Conservation (phyloP, 805 yeast genomes). For the Ogataea trehaloabstinens region DNA sequence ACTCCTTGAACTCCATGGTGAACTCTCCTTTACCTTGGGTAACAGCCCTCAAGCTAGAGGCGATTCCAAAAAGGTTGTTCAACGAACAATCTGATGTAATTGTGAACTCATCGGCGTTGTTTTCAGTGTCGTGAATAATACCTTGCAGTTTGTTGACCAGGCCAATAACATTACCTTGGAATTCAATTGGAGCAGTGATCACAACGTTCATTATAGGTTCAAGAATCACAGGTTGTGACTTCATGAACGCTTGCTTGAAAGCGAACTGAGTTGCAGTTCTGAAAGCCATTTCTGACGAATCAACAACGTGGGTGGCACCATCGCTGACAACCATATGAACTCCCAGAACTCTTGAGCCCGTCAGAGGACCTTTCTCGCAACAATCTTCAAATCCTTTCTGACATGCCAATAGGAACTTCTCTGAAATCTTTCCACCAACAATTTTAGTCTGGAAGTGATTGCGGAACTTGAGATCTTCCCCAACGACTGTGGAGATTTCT, state of each 20-base stretch:
- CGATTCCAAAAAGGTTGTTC: constrained; percentile 94
- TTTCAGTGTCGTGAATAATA: constrained; percentile 89
- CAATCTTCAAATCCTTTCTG: constrained; percentile 94
- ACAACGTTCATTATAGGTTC: constrained; percentile 97
- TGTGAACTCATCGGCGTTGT: constrained; percentile 91
- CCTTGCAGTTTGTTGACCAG: constrained; percentile 90
- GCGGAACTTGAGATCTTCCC: constrained; percentile 37
- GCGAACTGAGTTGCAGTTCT: constrained; percentile 90
- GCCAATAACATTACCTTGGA: constrained; percentile 92
- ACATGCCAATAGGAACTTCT: constrained; percentile 91
- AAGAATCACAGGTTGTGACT: constrained; percentile 80
- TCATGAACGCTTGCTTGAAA: constrained; percentile 84
- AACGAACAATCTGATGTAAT: constrained; percentile 94
- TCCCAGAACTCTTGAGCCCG: constrained; percentile 92
- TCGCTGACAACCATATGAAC: constrained; percentile 91
- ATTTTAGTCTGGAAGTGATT: constrained; percentile 82
- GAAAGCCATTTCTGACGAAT: constrained; percentile 94
- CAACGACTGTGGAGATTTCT: constrained; percentile 26
- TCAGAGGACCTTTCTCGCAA: constrained; percentile 92
- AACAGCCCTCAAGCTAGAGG: constrained; percentile 90
- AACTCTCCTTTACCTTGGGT: constrained; percentile 99
- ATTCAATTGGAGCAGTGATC: constrained; percentile 92
- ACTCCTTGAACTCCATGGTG: constrained; percentile 89
- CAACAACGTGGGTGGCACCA: constrained; percentile 97
- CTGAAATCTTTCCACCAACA: constrained; percentile 96